A percentile compares a stretch with the other conserved stretches of the same genome.
These are phyloP conservation scores for Hyphodiscus sp. DNA, from an alignment of 2,329 filamentous ascomycete species.

Conservation along the genomic window DNA sequence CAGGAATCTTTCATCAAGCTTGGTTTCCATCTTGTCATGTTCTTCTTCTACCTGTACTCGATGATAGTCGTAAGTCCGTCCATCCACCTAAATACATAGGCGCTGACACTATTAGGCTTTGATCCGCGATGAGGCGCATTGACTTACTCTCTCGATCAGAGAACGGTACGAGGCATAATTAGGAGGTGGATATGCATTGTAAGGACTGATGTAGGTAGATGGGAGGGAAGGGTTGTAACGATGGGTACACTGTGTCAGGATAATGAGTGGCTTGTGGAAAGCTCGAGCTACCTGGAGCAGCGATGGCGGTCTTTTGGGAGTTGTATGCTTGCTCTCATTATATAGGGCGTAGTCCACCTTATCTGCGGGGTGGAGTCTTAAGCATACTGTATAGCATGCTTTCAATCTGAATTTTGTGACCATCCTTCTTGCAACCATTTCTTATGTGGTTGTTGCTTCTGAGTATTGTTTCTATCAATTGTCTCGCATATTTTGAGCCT, in stretches of 20 bases:
- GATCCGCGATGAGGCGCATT: conserved; percentile 90
- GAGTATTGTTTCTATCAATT: too few relatives aligned
- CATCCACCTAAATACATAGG: conserved; percentile 38
- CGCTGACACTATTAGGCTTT: conserved; percentile 47
- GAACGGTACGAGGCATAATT: conserved; percentile 13
- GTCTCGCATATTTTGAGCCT: too few relatives aligned
- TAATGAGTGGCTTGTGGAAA: conserved; percentile 17
- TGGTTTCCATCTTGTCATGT: conserved; percentile 97
- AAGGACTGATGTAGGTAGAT: neutral
- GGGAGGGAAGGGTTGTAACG: neutral
- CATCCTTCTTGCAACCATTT: neutral
- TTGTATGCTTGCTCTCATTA: conserved; percentile 16
- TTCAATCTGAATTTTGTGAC: conserved; percentile 11
- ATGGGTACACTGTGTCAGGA: conserved; percentile 15
- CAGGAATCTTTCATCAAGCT: conserved; percentile 99
- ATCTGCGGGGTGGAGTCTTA: conserved; percentile 23
- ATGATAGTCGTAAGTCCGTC: conserved; percentile 22
- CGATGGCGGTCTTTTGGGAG: conserved; percentile 14
- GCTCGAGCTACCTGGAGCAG: conserved; percentile 22
- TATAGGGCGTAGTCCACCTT: conserved; percentile 15
- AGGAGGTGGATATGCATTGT: neutral
- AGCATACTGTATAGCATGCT: conserved; percentile 20
- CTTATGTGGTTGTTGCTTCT: neutral
- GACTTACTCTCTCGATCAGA: conserved; percentile 34
- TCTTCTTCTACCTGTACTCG: conserved; percentile 97